phyloP scores from a whole-genome alignment of 106 monocot genomes.

The Iris macrosiphon region DNA sequence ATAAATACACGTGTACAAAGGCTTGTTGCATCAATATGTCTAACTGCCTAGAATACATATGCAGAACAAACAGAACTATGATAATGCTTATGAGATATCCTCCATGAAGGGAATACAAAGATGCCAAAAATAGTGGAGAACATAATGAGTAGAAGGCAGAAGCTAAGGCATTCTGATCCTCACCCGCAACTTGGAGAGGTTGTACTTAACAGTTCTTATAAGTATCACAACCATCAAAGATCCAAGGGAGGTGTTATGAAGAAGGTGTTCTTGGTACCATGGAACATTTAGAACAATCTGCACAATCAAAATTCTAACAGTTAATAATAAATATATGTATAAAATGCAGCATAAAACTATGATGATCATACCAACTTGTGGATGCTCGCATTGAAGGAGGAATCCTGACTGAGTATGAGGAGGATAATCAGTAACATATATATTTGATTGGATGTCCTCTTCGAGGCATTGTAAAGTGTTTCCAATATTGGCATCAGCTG shows the following conservation, averaged over 20 bases:
- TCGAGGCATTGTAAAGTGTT: slow-evolving; percentile 85
- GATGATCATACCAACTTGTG: slow-evolving; percentile 67
- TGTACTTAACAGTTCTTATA: slow-evolving; percentile 81
- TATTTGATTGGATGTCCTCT: slow-evolving; percentile 76
- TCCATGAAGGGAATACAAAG: not conserved
- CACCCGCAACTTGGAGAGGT: slow-evolving; percentile 82
- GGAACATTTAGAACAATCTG: slow-evolving; percentile 71
- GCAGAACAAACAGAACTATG: not conserved
- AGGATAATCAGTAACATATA: slow-evolving; percentile 88
- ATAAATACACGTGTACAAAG: too few relatives aligned
- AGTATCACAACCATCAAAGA: slow-evolving; percentile 87
- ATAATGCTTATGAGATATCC: not conserved
- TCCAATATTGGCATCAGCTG: slow-evolving; percentile 90
- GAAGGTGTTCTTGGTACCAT: slow-evolving; percentile 86
- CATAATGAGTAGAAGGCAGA: not conserved
- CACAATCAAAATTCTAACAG: not conserved
- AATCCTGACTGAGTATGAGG: slow-evolving; percentile 92
- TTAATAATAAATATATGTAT: too few relatives aligned
- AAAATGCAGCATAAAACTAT: too few relatives aligned
- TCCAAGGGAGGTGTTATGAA: slow-evolving; percentile 77
- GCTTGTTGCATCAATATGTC: too few relatives aligned
- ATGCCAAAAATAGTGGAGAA: not conserved
- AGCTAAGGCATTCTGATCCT: not conserved
- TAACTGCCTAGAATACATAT: not conserved
- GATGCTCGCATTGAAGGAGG: slow-evolving; percentile 92